Conservation (phyloP, 169 alveolate species). For the Pseudocohnilembus persalinus region DNA sequence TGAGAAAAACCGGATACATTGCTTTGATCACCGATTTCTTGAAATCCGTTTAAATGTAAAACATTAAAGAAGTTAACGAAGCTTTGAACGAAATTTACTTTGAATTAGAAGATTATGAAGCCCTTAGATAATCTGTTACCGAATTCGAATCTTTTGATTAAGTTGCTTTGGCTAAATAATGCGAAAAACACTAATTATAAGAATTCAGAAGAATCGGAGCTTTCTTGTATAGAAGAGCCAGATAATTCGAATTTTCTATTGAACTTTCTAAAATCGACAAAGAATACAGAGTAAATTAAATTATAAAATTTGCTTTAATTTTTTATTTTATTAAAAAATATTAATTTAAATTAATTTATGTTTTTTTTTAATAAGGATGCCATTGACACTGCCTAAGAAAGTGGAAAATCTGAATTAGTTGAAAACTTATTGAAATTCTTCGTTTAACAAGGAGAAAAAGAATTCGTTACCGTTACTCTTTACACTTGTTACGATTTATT, state of each 20-base stretch:
- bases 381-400: conserved; percentile 88
- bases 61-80: conserved; percentile 96
- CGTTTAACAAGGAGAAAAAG: conserved; percentile 89
- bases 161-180: conserved; percentile 88
- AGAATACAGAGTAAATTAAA: conserved; percentile 51
- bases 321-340: not conserved
- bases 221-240: conserved; percentile 88
- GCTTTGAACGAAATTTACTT: conserved; percentile 96
- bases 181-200: conserved; percentile 95
- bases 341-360: not conserved
- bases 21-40: conserved; percentile 78
- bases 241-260: conserved; percentile 90
- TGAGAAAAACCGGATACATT: conserved; percentile 80
- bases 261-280: conserved; percentile 89
- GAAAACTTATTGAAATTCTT: conserved; percentile 91
- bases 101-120: conserved; percentile 96
- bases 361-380: conserved; percentile 65
- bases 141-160: conserved; percentile 96
- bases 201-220: conserved; percentile 98
- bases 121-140: conserved; percentile 91
- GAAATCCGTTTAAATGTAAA: conserved; percentile 74
- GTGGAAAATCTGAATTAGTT: conserved; percentile 85
- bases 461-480: conserved; percentile 96
- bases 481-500: conserved; percentile 96
- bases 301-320: not conserved